Evolutionary conservation across 805 yeast species (phyloP), one percentile per base, ranked within the genome.

Genomic region (Barnettozyma pratensis): DNA sequence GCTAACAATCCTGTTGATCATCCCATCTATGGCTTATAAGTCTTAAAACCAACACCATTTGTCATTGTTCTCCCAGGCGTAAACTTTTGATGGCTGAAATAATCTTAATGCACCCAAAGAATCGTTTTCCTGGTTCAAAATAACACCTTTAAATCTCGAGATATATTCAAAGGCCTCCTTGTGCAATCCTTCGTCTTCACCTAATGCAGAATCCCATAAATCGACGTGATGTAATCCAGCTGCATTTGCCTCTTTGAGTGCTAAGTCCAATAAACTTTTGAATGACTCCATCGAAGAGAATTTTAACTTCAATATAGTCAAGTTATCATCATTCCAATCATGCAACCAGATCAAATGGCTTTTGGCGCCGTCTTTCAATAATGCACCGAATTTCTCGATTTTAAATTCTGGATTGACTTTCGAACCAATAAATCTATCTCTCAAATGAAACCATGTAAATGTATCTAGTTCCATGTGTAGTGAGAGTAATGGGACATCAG

Each of bases 21-120:
- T 19, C 19, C 19, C 19, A 11, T 11, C 34, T 11, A 8, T 31
- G 34, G 34, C 34, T 8, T 8, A 25, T 12, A 29, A 10, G 10
- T 7, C 3, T 48, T 49, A 76, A 54, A 75, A 76, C 81, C 81
- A 76, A 40, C 75, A 69, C 61, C 72, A 76, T 54, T 74, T 74
- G 11, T 75, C 69, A 46, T 73, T 73, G 49, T 67, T 61, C 26
- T 62, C 71, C 80, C 80, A 76, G 3, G 58, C 46, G 28, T 63
- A 53, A 10, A 55, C 45, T 1, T 56, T 58, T 1, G 54, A 51
- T 2, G 58, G 58, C 34, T 55, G 54, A 30, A 66, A 60, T 3
- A 62, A 44, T 51, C 71, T 67, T 43, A 73, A 63, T 1, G 78
- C 77, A 51, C 77, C 65, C 30, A 68, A 38, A 0, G 75, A 70